Percentiles rank a stretch among this genome's conserved stretches.
phyloP scores from a whole-genome alignment of 495 filamentous ascomycete genomes.

The Aspergillus olivimuriae region DNA sequence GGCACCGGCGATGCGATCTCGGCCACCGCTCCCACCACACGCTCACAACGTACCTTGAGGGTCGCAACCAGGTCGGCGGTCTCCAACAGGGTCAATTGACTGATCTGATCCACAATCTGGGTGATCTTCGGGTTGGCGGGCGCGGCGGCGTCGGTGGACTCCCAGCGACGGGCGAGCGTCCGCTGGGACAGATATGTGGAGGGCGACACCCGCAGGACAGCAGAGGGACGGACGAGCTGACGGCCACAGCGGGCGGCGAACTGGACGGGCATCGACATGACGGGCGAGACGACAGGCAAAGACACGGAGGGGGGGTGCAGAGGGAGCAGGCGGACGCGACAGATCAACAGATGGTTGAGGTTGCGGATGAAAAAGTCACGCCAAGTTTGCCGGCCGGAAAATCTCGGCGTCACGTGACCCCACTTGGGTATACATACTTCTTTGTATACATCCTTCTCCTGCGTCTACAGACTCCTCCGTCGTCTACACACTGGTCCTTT shows the following conservation, averaged over 20 bases:
- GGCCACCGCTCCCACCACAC: not conserved
- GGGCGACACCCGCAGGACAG: slow-evolving; percentile 40
- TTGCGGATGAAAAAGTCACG: slow-evolving; percentile 26
- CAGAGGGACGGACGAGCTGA: slow-evolving; percentile 41
- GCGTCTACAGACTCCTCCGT: not conserved
- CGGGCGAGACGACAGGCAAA: slow-evolving; percentile 12
- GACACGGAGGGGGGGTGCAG: slow-evolving; percentile 3
- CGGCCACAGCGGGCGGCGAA: slow-evolving; percentile 41
- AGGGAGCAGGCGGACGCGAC: slow-evolving; percentile 11
- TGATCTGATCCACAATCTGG: slow-evolving; percentile 94
- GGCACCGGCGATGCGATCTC: not conserved
- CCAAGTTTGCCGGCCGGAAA: slow-evolving; percentile 29
- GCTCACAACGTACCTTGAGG: slow-evolving; percentile 63
- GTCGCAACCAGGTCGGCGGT: slow-evolving; percentile 90
- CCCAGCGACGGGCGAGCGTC: slow-evolving; percentile 40
- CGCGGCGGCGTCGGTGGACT: slow-evolving; percentile 51
- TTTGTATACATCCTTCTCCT: not conserved
- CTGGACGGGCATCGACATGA: slow-evolving; percentile 40
- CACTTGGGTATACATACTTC: too few species aligned
- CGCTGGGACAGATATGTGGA: slow-evolving; percentile 37
- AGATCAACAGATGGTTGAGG: slow-evolving; percentile 10
- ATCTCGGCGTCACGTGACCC: slow-evolving; percentile 33
- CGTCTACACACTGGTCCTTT: too few species aligned
- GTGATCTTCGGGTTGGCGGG: slow-evolving; percentile 77
- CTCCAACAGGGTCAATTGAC: slow-evolving; percentile 93